Percentiles rank a stretch among this genome's conserved stretches.
These are phyloP conservation scores for Gliomastix tumulicola DNA, from an alignment of 2,329 filamentous ascomycete species.

Conservation along the genomic window DNA sequence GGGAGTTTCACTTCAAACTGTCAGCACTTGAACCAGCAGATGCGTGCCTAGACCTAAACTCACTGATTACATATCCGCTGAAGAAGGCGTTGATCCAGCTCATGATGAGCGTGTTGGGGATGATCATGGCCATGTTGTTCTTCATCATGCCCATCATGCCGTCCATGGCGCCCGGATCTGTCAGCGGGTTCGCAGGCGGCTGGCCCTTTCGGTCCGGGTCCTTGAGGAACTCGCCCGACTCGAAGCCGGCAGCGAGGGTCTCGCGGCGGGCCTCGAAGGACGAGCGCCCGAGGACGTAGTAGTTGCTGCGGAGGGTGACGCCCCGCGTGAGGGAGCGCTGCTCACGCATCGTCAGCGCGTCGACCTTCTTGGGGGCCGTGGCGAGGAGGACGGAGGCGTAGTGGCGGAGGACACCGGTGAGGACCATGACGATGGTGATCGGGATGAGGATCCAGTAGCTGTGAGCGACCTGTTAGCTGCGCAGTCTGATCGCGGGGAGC, in stretches of 20 bases:
- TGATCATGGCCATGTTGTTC: conserved; percentile 99
- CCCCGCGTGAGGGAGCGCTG: conserved; percentile 79
- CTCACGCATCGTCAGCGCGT: conserved; percentile 72
- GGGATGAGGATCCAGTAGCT: conserved; percentile 99
- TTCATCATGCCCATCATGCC: conserved; percentile 99
- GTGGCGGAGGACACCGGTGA: conserved; percentile 93
- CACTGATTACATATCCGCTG: conserved; percentile 94
- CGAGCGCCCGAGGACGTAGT: conserved; percentile 67
- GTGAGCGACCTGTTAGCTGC: conserved; percentile 11
- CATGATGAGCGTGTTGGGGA: conserved; percentile 98
- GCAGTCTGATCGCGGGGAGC: background rate
- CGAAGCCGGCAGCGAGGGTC: conserved; percentile 71
- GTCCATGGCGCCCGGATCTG: conserved; percentile 94
- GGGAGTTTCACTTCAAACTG: conserved; percentile 74
- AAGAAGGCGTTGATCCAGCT: conserved; percentile 99
- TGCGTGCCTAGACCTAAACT: conserved; percentile 5
- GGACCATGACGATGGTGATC: conserved; percentile 95
- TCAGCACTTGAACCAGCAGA: conserved; percentile 12
- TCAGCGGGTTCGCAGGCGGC: conserved; percentile 87
- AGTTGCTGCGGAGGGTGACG: conserved; percentile 77
- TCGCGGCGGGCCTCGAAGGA: conserved; percentile 78
- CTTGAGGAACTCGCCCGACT: conserved; percentile 82
- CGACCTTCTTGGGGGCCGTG: conserved; percentile 73
- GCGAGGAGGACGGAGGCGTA: conserved; percentile 92
- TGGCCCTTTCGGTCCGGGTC: conserved; percentile 81